Evolutionary conservation across 345 rosid species (phyloP).

Genomic region (Camelina sativa): DNA sequence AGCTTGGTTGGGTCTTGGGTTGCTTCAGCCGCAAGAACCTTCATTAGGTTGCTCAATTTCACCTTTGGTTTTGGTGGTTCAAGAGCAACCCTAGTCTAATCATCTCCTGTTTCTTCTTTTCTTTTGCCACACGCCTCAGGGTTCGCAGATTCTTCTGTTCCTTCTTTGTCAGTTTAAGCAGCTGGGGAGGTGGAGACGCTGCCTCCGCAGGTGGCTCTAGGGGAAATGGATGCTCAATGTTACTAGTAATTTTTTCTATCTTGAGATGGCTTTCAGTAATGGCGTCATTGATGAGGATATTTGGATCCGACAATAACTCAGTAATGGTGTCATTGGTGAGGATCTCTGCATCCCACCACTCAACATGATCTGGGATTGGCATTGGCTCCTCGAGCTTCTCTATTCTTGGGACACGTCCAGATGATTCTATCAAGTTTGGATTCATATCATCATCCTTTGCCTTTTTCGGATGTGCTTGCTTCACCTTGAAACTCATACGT

Average conservation of each 20-base stretch:
- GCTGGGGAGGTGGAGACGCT: conserved; percentile 92
- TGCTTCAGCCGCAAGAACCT: conserved; percentile 82
- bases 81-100: conserved; percentile 83
- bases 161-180: conserved; percentile 78
- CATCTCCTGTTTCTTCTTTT: conserved; percentile 90
- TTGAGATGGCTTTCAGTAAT: conserved; percentile 55
- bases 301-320: conserved; percentile 81
- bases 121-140: conserved; percentile 80
- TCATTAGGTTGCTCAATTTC: conserved; percentile 92
- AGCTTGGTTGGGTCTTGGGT: conserved; percentile 92
- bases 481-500: conserved; percentile 74
- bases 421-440: conserved; percentile 76
- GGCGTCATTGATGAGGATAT: conserved; percentile 46
- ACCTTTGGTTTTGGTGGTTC: conserved; percentile 90
- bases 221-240: conserved; percentile 84
- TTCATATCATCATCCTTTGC: conserved; percentile 72
- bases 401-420: no score
- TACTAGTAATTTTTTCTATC: conserved; percentile 69
- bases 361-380: conserved; percentile 34
- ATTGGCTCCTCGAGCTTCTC: no score
- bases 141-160: conserved; percentile 95
- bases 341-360: conserved; percentile 87
- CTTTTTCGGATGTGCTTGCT: conserved; percentile 84
- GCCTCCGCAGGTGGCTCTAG: conserved; percentile 90
- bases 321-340: conserved; percentile 43